Evolutionary conservation across 2,329 filamentous ascomycete species (phyloP), one percentile per base, ranked within the genome.

Genomic region (Paracamarosporium sp.): DNA sequence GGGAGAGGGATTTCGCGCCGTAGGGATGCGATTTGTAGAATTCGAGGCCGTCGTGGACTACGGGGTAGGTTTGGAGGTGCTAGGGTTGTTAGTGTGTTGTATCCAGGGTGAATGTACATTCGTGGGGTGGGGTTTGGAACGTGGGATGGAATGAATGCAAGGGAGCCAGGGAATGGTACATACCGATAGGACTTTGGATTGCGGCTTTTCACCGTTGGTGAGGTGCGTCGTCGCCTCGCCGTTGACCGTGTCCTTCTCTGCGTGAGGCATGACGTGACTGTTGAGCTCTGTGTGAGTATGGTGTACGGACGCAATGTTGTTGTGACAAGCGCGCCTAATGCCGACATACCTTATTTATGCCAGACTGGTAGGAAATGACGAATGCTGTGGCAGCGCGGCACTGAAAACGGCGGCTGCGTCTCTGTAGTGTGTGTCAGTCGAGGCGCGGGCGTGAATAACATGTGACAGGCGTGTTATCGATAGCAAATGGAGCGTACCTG

Each of bases 61-160:
- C 79, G 38, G 94, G 94, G 79, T 96, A 97, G 65, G 89, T 89
- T 68, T 88, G 84, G 62, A 97, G 84, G 75, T 97, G 93, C 92
- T 96, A 24, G 43, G 13, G 13, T 31, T n/a, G 48, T 51, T 17
- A 51, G 48, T 20, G 17, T 31, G 8, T n/a, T n/a, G n/a, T n/a
- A n/a, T n/a, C n/a, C n/a, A n/a, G 13, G 15, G 15, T 4, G 5
- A 17, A 20, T 15, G 4, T 2, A 20, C 15, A 9, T 11, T 36
- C 25, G 20, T 27, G 17, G 41, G 33, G 27, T 20, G 12, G 33
- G 6, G 53, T 63, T 57, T 64, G 62, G 35, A 13, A 61, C 12
- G 31, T 47, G 28, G 40, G 31, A 36, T 50, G 55, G 35, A 47
- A 51, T 45, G 53, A 43, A 47, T 51, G 38, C 31, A 55, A 43